phyloP scores from a whole-genome alignment of 2,329 filamentous ascomycete genomes.

The Arthrobotrys sphaeroides region DNA sequence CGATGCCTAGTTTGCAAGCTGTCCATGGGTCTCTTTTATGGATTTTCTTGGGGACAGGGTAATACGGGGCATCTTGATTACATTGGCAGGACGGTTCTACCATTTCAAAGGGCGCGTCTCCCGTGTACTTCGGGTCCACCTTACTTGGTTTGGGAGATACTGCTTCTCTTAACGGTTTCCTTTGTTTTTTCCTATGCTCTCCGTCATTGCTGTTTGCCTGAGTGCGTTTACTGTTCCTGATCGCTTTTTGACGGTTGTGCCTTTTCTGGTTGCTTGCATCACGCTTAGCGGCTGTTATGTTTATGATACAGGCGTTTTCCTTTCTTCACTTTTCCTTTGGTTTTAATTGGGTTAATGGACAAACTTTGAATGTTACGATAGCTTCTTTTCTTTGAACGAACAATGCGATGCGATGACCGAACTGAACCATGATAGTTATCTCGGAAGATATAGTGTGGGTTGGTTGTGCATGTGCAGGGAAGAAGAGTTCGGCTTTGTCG shows the following conservation, averaged over 20 bases:
- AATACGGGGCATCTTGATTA: not conserved
- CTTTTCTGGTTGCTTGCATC: conserved; percentile 12
- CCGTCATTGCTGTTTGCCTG: not conserved
- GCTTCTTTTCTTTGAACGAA: not conserved
- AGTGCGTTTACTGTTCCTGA: not conserved
- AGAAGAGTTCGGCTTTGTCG: not conserved
- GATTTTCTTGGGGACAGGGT: not conserved
- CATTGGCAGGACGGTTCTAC: not conserved
- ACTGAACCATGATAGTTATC: not conserved
- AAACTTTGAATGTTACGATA: conserved; percentile 19
- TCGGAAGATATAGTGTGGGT: too few relatives aligned
- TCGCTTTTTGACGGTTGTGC: not conserved
- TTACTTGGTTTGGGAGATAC: not conserved
- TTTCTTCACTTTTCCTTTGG: not conserved
- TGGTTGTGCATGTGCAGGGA: not conserved
- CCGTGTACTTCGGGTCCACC: not conserved
- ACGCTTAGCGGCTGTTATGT: conserved; percentile 26
- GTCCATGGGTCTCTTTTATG: not conserved
- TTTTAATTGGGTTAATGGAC: conserved; percentile 5
- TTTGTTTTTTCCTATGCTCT: not conserved
- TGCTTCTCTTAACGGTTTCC: conserved; percentile 6
- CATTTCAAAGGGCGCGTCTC: not conserved
- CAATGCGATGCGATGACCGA: conserved; percentile 9
- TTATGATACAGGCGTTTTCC: conserved; percentile 42
- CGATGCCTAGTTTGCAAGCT: not conserved